Evolutionary conservation across 371 early-diverging fungal species (phyloP), one percentile per base, ranked within the genome.

Genomic region (Coemansia sp.): DNA sequence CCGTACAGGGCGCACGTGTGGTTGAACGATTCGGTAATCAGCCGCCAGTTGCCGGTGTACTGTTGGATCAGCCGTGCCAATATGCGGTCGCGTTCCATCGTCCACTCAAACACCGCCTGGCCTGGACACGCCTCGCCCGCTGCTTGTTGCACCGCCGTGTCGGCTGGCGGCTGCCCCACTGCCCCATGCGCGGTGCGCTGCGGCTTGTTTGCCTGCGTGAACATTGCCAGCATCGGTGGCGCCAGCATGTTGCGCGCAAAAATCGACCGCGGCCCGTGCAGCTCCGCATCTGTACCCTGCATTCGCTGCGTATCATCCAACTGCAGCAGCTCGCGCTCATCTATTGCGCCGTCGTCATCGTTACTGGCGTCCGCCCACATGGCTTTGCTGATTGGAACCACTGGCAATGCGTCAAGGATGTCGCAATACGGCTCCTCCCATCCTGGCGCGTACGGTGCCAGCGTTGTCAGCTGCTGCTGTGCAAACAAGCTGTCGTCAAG

Each of bases 61-160:
- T 74, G 68, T 65, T 69, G 68, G 11, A 74, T 41, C 6, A 70
- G 55, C 55, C 65, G 65, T 38, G 70, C 70, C 40, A 74, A 59
- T 54, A 49, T 35, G 57, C 48, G 59, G 66, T 74, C 74, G 11
- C 68, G 68, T 38, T 74, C 74, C 0, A 62, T 41, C 30, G 71
- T 55, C 74, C 74, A 74, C 30, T 72, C 72, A 48, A 72, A 72
- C 4, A 72, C 68, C 0, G 70, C 68, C 42, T 72, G 72, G 10
- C 72, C 72, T 10, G 68, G 72, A 13, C 72, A 72, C 31, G 72
- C 72, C 35, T 72, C 72, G 59, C 55, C 59, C 0, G 60, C 47
- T 2, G 72, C 63, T 31, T 67, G 72, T 43, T 72, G 72, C 5
- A 55, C 36, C 9, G 63, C 14, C 32, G 63, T 72, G 45, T 72